Conservation (phyloP, 176 grass and related monocot species). For the Triticum aestivum region IWGSC_CS_RefSeq_v2.1 NC_057794.1:566018941-566019440, state of each 20-base stretch:
- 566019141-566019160: not conserved
- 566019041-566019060: too few species aligned
- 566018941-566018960: not conserved
- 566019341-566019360: slow-evolving; percentile 44
- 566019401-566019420: slow-evolving; percentile 60
- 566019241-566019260: slow-evolving; percentile 27
- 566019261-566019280: not conserved
- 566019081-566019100: not conserved
- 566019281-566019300: slow-evolving; percentile 29
- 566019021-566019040: not conserved
- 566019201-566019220: slow-evolving; percentile 29
- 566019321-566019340: slow-evolving; percentile 41
- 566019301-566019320: slow-evolving; percentile 37
- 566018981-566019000: slow-evolving; percentile 72
- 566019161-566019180: not conserved
- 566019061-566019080: not conserved
- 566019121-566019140: not conserved
- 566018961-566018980: slow-evolving; percentile 25
- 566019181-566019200: slow-evolving; percentile 26
- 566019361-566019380: slow-evolving; percentile 36
- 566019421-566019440: slow-evolving; percentile 53
- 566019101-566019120: not conserved
- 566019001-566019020: not conserved
- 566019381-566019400: slow-evolving; percentile 51
- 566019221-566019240: not conserved